A percentile compares a stretch with the other conserved stretches of the same genome.
phyloP scores from a whole-genome alignment of 2,329 filamentous ascomycete genomes.

The Graphilbum fragrans region DNA sequence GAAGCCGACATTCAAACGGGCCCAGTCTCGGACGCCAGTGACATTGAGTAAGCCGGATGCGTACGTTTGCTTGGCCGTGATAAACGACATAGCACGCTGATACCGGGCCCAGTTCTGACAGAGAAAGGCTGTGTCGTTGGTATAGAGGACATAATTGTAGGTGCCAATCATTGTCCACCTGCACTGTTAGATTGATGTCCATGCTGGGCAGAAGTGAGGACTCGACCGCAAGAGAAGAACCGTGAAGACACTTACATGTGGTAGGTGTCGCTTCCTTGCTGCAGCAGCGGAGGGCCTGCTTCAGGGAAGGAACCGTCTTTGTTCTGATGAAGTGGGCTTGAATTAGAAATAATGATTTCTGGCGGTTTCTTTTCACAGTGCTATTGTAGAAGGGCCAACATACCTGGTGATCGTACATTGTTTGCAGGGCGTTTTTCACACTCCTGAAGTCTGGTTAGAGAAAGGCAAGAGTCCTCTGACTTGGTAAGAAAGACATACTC shows the following conservation, averaged over 20 bases:
- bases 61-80: conserved; percentile 13
- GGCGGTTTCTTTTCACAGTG: too few species aligned
- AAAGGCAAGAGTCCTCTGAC: not conserved
- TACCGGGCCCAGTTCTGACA: conserved; percentile 19
- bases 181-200: too few species aligned
- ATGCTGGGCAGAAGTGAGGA: too few species aligned
- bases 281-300: conserved; percentile 29
- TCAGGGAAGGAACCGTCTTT: conserved; percentile 34
- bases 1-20: conserved; percentile 32
- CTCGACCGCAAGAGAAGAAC: too few species aligned
- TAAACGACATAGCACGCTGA: conserved; percentile 16
- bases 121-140: conserved; percentile 29
- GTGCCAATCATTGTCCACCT: conserved; percentile 40
- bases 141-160: conserved; percentile 43
- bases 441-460: conserved; percentile 6
- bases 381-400: not conserved
- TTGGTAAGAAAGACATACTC: conserved; percentile 14
- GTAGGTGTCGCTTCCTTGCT: conserved; percentile 20
- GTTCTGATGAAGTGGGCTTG: conserved; percentile 12
- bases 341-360: not conserved
- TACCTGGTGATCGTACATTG: conserved; percentile 23
- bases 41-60: conserved; percentile 31
- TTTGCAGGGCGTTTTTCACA: conserved; percentile 31
- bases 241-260: too few species aligned
- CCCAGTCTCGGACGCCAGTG: conserved; percentile 38